Evolutionary conservation across 768 basidiomycete genomes (phyloP), one percentile per base, ranked within the genome.

Genomic region (Boletus subparvulus): DNA sequence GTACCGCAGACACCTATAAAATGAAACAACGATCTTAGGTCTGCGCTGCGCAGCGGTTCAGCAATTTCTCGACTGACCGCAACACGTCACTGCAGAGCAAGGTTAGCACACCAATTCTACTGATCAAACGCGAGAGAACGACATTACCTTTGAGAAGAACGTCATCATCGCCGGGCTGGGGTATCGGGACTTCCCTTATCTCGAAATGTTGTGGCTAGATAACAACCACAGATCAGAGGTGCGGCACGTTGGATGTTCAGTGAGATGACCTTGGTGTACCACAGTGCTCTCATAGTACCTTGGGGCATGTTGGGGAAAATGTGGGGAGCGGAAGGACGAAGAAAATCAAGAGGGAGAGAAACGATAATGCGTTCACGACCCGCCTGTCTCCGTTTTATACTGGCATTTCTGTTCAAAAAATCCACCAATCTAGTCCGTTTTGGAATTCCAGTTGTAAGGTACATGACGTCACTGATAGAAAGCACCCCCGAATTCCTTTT

Each of bases 261-360:
- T 6, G 57, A 6, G 3, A 74, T 41, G 61, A 89, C 88, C 59
- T 78, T 78, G 65, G 79, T 80, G 74, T 90, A 92, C 76, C 81
- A 90, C 62, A 90, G 73, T 17, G 89, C 89, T 72, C 83, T 82
- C 89, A 92, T 91, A 26, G 77, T 82, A 73, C 80, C 82, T 69
- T 83, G 67, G 49, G 80, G 76, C 82, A 84, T 84, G 66, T 44
- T 62, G 59, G 47, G 12, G 42, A 32, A 3, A 40, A 50, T 37
- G 53, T 30, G 42, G 40, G n/a, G 36, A 9, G 40, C 3, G 12
- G 21, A 41, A 35, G 13, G 44, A 6, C 24, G 19, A 41, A 24
- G 12, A 17, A 37, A 33, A 46, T 33, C 9, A 26, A 57, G 45
- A 33, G 57, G 47, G 58, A 56, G 56, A 55, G 52, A 44, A 41